phyloP scores from a whole-genome alignment of 345 rosid genomes.

The Hypericum androsaemum region DNA sequence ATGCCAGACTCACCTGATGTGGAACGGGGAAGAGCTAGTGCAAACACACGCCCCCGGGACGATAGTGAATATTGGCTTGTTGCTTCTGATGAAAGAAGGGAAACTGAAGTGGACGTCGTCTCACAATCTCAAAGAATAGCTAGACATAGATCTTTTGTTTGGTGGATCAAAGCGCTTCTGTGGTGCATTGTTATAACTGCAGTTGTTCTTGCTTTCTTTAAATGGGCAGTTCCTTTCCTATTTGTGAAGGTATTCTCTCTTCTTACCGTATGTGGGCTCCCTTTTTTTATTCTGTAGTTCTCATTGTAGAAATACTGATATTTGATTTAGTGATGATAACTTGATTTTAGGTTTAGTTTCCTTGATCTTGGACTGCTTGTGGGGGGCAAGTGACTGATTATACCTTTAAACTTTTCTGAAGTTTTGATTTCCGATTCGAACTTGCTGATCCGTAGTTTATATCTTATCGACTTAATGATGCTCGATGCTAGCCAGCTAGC shows the following conservation, averaged over 20 bases:
- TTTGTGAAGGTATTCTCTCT: conserved; percentile 45
- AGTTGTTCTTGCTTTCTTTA: conserved; percentile 35
- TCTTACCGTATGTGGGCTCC: not conserved
- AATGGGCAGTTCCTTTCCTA: conserved; percentile 85
- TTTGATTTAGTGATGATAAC: no score
- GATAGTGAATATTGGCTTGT: conserved; percentile 63
- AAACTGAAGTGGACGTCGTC: conserved; percentile 22
- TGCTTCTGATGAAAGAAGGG: conserved; percentile 33
- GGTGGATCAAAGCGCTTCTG: conserved; percentile 60
- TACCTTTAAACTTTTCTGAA: no score
- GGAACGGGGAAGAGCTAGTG: no score
- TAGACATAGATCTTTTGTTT: conserved; percentile 18
- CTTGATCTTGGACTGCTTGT: no score
- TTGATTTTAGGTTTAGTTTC: no score
- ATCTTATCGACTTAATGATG: no score
- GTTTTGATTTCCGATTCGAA: no score
- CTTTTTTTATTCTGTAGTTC: not conserved
- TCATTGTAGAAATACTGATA: not conserved
- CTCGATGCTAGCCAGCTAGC: no score
- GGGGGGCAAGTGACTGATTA: no score
- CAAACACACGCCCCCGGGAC: no score
- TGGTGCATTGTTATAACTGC: conserved; percentile 21
- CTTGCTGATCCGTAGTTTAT: no score
- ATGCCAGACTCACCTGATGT: no score
- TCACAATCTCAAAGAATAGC: conserved; percentile 23